Base-by-base conservation (phyloP, 2,329 filamentous ascomycete genomes). In the Polytolypa hystricis region DNA sequence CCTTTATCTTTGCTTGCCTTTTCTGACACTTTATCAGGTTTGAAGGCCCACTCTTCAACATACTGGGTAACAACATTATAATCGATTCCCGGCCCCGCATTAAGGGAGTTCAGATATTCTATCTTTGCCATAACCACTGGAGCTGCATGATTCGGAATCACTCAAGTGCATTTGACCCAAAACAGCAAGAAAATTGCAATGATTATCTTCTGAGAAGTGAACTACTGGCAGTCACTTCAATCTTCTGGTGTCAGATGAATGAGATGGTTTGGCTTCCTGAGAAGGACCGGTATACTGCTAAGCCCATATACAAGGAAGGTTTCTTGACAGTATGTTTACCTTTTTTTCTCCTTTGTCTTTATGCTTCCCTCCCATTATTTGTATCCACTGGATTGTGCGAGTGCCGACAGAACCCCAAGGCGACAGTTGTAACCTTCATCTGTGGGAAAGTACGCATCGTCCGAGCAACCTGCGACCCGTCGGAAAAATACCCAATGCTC, bases 191-290 rank as follows among this genome's bases (percentile, higher is more conserved):
- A 29, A 19, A 20, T 11, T 1, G 14, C 30, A 42, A 14, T 21
- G 35, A 40, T 23, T 44, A 40, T 33, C 15, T 44, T 35, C 38
- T 42, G 14, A 42, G 14, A 32, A 35, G 30, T 32, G 42, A 44
- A 30, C 8, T 41, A 12, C 27, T 39, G 15, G 40, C 40, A 27
- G 37, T 21, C 30, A 36, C 35, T 10, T 38, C 40, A 3, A 37
- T 42, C 31, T 39, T 44, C 14, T 44, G 9, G 27, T 35, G 31
- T 12, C 42, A 44, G 37, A 40, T 44, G 42, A 29, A 44, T 16
- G 37, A 40, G 29, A 34, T 39, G 35, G 28, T 35, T 21, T 42
- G 38, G 38, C 29, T 37, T 23, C 15, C 33, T 41, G 30, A 39
- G 2, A 28, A 30, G 11, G 17, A 41, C 12, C 9, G 15, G 11